Conservation (phyloP, 176 grass and related monocot species). For the Lolium multiflorum region DNA sequence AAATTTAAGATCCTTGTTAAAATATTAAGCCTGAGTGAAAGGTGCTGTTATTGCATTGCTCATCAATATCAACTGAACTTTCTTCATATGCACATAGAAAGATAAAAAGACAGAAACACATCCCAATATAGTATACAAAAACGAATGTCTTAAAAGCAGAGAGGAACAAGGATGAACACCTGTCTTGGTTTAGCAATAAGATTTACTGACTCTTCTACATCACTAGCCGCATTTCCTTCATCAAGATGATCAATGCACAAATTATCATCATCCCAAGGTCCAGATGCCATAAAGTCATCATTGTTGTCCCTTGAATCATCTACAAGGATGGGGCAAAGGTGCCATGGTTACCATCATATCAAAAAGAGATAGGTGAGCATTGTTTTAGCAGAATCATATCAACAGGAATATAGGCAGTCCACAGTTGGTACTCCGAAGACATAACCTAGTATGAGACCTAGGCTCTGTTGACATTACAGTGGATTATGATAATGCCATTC, state of each 20-base stretch:
- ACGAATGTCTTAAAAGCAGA: not conserved
- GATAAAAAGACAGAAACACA: not conserved
- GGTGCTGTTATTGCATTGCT: not conserved
- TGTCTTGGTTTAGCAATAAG: constrained; percentile 85
- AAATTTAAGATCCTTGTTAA: not conserved
- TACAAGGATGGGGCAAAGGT: constrained; percentile 36
- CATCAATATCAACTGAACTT: not conserved
- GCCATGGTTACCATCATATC: constrained; percentile 11
- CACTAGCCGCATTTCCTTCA: constrained; percentile 61
- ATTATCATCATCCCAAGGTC: constrained; percentile 76
- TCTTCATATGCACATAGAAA: not conserved
- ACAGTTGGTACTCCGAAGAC: not conserved
- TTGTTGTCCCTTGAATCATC: constrained; percentile 51
- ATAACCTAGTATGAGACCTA: not conserved
- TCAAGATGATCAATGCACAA: constrained; percentile 56
- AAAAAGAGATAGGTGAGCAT: constrained; percentile 12
- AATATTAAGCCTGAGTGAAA: not conserved
- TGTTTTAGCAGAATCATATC: constrained; percentile 10
- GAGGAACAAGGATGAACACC: constrained; percentile 42
- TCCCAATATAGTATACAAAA: constrained; percentile 11
- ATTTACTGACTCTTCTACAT: constrained; percentile 63
- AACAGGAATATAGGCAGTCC: constrained; percentile 1
- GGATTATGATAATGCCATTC: not conserved
- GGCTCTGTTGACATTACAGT: not conserved
- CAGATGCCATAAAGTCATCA: constrained; percentile 50